A percentile compares a stretch with the other conserved stretches of the same genome.
These are phyloP conservation scores for Pichia sp. DNA, from an alignment of 1,139 yeast genomes.

Conservation along the genomic window DNA sequence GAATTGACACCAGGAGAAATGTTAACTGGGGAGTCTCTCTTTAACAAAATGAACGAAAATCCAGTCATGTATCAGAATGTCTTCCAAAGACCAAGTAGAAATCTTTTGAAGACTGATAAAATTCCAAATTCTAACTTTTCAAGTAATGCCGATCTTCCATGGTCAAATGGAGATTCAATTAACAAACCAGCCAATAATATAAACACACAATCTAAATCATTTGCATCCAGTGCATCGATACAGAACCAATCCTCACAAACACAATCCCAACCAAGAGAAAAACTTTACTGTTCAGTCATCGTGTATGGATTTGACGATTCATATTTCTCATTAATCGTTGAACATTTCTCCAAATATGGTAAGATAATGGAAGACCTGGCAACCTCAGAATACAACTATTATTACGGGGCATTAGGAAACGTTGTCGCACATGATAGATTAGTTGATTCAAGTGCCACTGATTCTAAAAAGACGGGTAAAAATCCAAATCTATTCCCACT, in stretches of 20 bases:
- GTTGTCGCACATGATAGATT: slow-evolving; percentile 7
- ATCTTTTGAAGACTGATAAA: slow-evolving; percentile 7
- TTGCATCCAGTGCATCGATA: neutral
- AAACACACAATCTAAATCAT: neutral
- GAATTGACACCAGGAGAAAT: slow-evolving; percentile 30
- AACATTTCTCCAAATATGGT: slow-evolving; percentile 81
- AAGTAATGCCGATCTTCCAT: slow-evolving; percentile 10
- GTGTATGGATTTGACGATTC: slow-evolving; percentile 90
- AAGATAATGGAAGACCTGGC: slow-evolving; percentile 71
- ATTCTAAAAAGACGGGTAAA: too few relatives aligned
- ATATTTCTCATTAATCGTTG: slow-evolving; percentile 62
- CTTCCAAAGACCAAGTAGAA: slow-evolving; percentile 38
- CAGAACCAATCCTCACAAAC: too few relatives aligned
- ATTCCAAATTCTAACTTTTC: too few relatives aligned
- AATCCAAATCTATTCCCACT: slow-evolving; percentile 48
- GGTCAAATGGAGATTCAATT: slow-evolving; percentile 1
- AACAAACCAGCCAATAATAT: too few relatives aligned
- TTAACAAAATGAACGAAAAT: slow-evolving; percentile 34
- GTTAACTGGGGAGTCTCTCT: slow-evolving; percentile 23
- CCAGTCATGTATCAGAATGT: slow-evolving; percentile 47
- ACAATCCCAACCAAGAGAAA: neutral
- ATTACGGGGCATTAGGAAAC: slow-evolving; percentile 11
- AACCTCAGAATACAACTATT: slow-evolving; percentile 6
- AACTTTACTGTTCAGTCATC: slow-evolving; percentile 61
- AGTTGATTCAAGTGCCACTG: slow-evolving; percentile 4